Percentiles rank a stretch among this genome's conserved stretches.
Conservation (phyloP, 2,329 filamentous ascomycete genomes). For the Sarocladium strictum region DNA sequence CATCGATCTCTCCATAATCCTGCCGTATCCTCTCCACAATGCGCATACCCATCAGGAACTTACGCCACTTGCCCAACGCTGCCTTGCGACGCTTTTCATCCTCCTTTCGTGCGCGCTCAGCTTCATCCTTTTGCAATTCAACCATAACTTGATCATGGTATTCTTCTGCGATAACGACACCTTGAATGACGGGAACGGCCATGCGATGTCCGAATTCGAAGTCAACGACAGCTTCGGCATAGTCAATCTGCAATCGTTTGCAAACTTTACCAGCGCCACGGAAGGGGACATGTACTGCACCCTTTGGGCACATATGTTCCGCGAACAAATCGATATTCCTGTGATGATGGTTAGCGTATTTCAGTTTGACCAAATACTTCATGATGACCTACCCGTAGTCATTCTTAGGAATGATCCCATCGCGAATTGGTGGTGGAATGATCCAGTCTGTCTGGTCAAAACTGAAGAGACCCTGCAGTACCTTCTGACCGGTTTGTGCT, state of each 20-base stretch:
- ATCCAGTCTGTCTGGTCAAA: conserved; percentile 90
- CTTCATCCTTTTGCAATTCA: conserved; percentile 72
- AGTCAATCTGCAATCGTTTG: conserved; percentile 78
- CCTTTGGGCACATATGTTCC: conserved; percentile 81
- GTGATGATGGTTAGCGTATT: conserved; percentile 16
- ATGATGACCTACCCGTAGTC: conserved; percentile 68
- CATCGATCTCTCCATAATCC: conserved; percentile 64
- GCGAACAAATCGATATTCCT: conserved; percentile 92
- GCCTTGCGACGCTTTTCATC: conserved; percentile 74
- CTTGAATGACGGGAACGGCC: conserved; percentile 86
- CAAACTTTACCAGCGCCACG: conserved; percentile 74
- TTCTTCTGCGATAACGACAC: conserved; percentile 82
- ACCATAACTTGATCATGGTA: conserved; percentile 68
- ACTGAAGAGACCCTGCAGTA: conserved; percentile 80
- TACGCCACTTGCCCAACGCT: conserved; percentile 74
- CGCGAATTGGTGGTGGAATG: conserved; percentile 76
- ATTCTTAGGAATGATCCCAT: conserved; percentile 89
- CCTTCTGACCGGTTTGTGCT: conserved; percentile 72
- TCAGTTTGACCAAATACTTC: too few species aligned
- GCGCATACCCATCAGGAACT: conserved; percentile 77
- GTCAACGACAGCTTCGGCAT: conserved; percentile 88
- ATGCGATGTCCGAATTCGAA: conserved; percentile 96
- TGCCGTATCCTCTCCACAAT: conserved; percentile 71
- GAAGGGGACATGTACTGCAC: conserved; percentile 78
- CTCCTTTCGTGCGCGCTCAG: conserved; percentile 70